Base-by-base conservation (phyloP, 148 eudicot species). In the Drosera capensis region DNA sequence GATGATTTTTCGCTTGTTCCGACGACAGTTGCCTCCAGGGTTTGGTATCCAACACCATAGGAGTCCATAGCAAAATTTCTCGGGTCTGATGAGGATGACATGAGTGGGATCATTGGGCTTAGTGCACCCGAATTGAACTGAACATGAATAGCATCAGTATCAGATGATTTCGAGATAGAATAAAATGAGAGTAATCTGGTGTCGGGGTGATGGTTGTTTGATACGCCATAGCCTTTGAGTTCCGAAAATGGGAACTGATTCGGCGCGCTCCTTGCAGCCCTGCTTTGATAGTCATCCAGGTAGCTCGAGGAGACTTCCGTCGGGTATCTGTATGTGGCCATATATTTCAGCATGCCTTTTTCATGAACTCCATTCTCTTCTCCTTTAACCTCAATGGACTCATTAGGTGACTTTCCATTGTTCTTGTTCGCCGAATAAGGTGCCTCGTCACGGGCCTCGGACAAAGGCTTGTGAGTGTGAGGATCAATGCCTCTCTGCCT, bases 401-500 rank as follows among this genome's bases (percentile, higher is more conserved):
- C 7, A 0, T 14, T 7, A 14, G 43, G 7, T 14, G 43, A 2
- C 7, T 34, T 55, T 43, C 5, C 48, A 28, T 59, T 66, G 38
- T 50, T 72, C 21, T 29, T 57, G 52, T 26, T 64, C 22, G 16
- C 71, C 31, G 20, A 44, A 30, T 41, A 43, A 22, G 64, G 40
- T 18, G 62, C 68, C 15, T 77, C 76, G 14, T 77, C 63, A 7
- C 51, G 61, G 7, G 60, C 37, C 49, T 77, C 76, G 0, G 90
- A 82, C 17, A 87, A 56, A 5, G 90, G 96, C 37, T 82, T 77
- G 58, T 87, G 96, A 34, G 94, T 87, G 55, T 70, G 82, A 14
- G 94, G 96, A 61, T 87, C 96, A 36, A 87, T 87, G 23, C 96
- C 94, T 59, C 58, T 77, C 59, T 79, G 94, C 66, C 76, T 79